A percentile compares a stretch with the other conserved stretches of the same genome.
phyloP scores from a whole-genome alignment of 2,329 filamentous ascomycete genomes.

The Knufia fluminis region DNA sequence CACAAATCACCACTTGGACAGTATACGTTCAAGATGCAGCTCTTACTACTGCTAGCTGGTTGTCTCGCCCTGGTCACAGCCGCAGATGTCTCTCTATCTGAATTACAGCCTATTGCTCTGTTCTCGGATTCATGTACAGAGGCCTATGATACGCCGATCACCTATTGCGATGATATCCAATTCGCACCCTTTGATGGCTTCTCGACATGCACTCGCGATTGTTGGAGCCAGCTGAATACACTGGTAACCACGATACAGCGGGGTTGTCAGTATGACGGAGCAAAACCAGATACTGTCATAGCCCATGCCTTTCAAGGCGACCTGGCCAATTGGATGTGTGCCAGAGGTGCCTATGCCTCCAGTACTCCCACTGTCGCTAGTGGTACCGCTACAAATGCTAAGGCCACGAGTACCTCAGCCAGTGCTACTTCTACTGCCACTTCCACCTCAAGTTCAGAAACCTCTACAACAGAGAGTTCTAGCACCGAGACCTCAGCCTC shows the following conservation, averaged over 20 bases:
- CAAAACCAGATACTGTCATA: slow-evolving; percentile 6
- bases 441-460: not conserved
- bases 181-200: slow-evolving; percentile 2
- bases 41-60: not conserved
- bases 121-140: slow-evolving; percentile 6
- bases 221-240: slow-evolving; percentile 1
- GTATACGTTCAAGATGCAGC: not conserved
- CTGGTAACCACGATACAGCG: slow-evolving; percentile 1
- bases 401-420: not conserved
- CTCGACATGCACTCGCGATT: slow-evolving; percentile 1
- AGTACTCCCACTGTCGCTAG: not conserved
- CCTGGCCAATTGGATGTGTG: slow-evolving; percentile 9
- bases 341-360: not conserved
- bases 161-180: not conserved
- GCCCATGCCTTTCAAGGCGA: slow-evolving; percentile 10
- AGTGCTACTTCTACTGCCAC: not conserved
- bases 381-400: slow-evolving; percentile 8
- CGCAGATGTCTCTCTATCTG: not conserved
- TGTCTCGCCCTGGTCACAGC: not conserved
- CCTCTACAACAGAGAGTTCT: not conserved
- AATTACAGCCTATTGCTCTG: slow-evolving; percentile 5
- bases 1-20: not conserved
- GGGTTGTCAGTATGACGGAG: slow-evolving; percentile 3
- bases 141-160: slow-evolving; percentile 6
- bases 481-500: not conserved